A percentile compares a stretch with the other conserved stretches of the same genome.
phyloP scores from a whole-genome alignment of 345 rosid species.

The Noccaea bulbosa region DNA sequence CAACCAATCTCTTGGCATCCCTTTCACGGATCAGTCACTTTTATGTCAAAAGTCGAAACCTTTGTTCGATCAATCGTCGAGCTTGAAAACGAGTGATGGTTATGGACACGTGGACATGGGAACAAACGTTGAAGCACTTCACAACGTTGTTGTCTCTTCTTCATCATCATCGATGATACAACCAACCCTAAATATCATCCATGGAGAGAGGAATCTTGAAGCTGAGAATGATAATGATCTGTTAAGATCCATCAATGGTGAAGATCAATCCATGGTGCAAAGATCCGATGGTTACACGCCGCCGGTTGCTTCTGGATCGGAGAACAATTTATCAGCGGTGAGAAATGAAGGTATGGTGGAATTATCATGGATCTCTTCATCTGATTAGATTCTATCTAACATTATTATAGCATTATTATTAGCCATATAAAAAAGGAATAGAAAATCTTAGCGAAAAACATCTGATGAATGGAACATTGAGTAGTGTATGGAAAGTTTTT shows the following conservation, averaged over 20 bases:
- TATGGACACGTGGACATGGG: slow-evolving; percentile 35
- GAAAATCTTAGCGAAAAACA: slow-evolving; percentile 7
- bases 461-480: slow-evolving; percentile 19
- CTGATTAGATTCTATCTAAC: slow-evolving; percentile 48
- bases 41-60: slow-evolving; percentile 28
- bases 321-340: slow-evolving; percentile 38
- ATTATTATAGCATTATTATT: slow-evolving; percentile 13
- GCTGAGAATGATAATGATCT: slow-evolving; percentile 34
- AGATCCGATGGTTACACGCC: slow-evolving; percentile 43
- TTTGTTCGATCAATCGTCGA: slow-evolving; percentile 19
- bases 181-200: slow-evolving; percentile 44
- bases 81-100: slow-evolving; percentile 29
- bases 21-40: slow-evolving; percentile 33
- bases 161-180: slow-evolving; percentile 35
- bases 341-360: slow-evolving; percentile 71
- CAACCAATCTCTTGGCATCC: slow-evolving; percentile 55
- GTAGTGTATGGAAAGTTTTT: slow-evolving; percentile 24
- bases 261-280: slow-evolving; percentile 39
- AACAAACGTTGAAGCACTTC: slow-evolving; percentile 50
- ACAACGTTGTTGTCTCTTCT: slow-evolving; percentile 52
- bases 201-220: slow-evolving; percentile 28
- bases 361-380: slow-evolving; percentile 82
- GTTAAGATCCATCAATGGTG: slow-evolving; percentile 49
- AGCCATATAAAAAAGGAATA: slow-evolving; percentile 5
- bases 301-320: slow-evolving; percentile 45